Evolutionary conservation across 306 rosid genomes (phyloP).

Genomic region (Fragaria nilgerrensis): DNA sequence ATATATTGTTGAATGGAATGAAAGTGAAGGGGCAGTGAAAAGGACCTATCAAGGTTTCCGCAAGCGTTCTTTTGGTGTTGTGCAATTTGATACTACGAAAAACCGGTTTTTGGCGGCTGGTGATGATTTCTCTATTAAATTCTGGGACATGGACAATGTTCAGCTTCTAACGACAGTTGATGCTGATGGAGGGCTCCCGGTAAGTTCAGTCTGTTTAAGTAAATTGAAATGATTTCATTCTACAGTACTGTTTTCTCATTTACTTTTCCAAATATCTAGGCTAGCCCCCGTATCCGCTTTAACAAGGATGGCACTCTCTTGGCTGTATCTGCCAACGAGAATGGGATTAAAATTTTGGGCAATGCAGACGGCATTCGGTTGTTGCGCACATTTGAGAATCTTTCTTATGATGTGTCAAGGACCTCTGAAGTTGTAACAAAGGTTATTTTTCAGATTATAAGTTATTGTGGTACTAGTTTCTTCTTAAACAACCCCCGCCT

Average conservation of each 20-base stretch:
- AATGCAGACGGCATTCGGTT: conserved; percentile 65
- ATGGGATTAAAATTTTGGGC: conserved; percentile 85
- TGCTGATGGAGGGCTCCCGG: conserved; percentile 97
- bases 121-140: conserved; percentile 90
- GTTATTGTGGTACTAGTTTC: not conserved
- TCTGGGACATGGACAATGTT: conserved; percentile 95
- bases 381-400: conserved; percentile 66
- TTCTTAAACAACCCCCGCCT: conserved; percentile 14
- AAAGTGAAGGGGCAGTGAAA: conserved; percentile 91
- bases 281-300: conserved; percentile 92
- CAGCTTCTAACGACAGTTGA: conserved; percentile 78
- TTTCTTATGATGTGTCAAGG: conserved; percentile 72
- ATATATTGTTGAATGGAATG: conserved; percentile 97
- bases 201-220: conserved; percentile 42
- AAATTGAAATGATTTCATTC: conserved; percentile 10
- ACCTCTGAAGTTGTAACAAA: conserved; percentile 73
- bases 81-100: conserved; percentile 91
- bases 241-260: conserved; percentile 24
- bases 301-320: conserved; percentile 92
- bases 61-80: conserved; percentile 79
- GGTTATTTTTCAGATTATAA: conserved; percentile 42
- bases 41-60: conserved; percentile 93
- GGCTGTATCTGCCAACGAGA: conserved; percentile 89
- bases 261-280: conserved; percentile 51
- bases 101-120: conserved; percentile 92